phyloP scores from a whole-genome alignment of 2,329 filamentous ascomycete species.

The Fusarium sp. region DNA sequence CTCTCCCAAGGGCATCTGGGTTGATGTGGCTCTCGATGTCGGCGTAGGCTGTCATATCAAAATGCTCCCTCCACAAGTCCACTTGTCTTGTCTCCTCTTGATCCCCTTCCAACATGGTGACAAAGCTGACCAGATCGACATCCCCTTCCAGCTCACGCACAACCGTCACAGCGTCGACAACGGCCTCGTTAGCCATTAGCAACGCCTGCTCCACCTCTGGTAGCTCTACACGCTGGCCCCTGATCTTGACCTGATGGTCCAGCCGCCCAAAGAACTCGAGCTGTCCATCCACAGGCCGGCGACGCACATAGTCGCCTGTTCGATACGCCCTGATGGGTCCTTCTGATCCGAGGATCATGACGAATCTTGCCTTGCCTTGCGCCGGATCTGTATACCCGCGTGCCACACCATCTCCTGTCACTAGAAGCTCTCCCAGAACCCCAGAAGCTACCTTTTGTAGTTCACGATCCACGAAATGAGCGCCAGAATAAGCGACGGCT shows the following conservation, averaged over 20 bases:
- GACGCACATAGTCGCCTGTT: slow-evolving; percentile 39
- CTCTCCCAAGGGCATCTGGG: slow-evolving; percentile 31
- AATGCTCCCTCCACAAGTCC: slow-evolving; percentile 31
- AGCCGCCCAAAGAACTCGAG: slow-evolving; percentile 43
- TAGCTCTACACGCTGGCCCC: slow-evolving; percentile 43
- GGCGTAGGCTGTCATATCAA: slow-evolving; percentile 30
- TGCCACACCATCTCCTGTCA: slow-evolving; percentile 37
- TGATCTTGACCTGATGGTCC: slow-evolving; percentile 43
- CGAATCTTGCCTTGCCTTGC: slow-evolving; percentile 26
- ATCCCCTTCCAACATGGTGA: slow-evolving; percentile 4
- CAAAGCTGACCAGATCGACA: not conserved
- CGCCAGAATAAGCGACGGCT: slow-evolving; percentile 39
- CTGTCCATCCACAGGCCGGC: slow-evolving; percentile 20
- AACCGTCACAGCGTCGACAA: slow-evolving; percentile 1
- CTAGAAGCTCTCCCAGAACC: slow-evolving; percentile 43
- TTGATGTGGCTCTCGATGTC: slow-evolving; percentile 23
- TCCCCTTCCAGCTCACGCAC: no score
- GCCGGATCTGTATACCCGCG: slow-evolving; percentile 29
- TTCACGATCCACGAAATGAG: slow-evolving; percentile 29
- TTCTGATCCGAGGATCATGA: not conserved
- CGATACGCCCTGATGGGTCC: slow-evolving; percentile 25
- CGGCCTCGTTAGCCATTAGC: not conserved
- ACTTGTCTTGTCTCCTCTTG: slow-evolving; percentile 25
- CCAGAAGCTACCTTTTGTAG: slow-evolving; percentile 36
- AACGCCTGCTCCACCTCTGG: slow-evolving; percentile 6